Conservation (phyloP, 352 stramenopile genomes). For the Phytophthora pini region DNA sequence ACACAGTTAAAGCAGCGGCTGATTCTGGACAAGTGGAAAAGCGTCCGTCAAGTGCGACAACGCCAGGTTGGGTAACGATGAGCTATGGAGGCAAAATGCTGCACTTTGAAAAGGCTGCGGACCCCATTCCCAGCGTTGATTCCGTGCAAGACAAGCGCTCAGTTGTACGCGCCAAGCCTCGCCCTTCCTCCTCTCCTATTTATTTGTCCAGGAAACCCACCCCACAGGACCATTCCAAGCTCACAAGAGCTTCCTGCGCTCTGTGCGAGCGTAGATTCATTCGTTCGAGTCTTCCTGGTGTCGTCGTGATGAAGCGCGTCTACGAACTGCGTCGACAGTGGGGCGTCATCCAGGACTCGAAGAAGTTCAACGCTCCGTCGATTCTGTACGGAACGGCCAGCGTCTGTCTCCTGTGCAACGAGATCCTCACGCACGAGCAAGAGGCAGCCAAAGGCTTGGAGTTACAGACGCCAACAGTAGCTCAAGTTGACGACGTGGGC, state of each 20-base stretch:
- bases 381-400: slow-evolving; percentile 45
- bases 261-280: slow-evolving; percentile 59
- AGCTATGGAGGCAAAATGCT: slow-evolving; percentile 42
- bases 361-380: slow-evolving; percentile 47
- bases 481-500: no score
- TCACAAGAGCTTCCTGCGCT: slow-evolving; percentile 41
- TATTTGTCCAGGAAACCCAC: slow-evolving; percentile 23
- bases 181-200: slow-evolving; percentile 35
- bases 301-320: slow-evolving; percentile 61
- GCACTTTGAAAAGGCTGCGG: slow-evolving; percentile 42
- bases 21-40: slow-evolving; percentile 12
- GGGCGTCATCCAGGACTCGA: slow-evolving; percentile 53
- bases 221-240: not conserved
- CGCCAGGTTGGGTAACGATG: slow-evolving; percentile 46
- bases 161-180: slow-evolving; percentile 11
- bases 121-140: slow-evolving; percentile 1
- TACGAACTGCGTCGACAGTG: slow-evolving; percentile 54
- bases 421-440: slow-evolving; percentile 46
- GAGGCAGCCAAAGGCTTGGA: slow-evolving; percentile 12
- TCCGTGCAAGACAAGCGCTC: not conserved
- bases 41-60: slow-evolving; percentile 37
- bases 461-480: no score
- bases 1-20: not conserved
- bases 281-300: slow-evolving; percentile 43
- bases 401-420: slow-evolving; percentile 54